Evolutionary conservation across 2,329 filamentous ascomycete species (phyloP).

Genomic region (Microsporum audouinii): DNA sequence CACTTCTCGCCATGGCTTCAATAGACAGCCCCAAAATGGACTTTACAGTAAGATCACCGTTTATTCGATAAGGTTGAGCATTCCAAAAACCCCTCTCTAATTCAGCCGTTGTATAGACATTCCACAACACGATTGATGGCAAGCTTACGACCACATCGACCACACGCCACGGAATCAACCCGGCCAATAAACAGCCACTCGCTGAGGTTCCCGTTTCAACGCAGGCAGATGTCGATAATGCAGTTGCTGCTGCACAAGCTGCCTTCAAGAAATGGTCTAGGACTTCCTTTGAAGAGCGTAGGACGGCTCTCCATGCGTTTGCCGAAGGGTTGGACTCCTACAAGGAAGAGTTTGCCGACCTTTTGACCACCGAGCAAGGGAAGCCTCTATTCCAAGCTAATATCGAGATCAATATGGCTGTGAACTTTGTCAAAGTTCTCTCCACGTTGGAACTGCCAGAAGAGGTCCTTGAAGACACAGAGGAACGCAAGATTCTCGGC

Average conservation of each 20-base stretch:
- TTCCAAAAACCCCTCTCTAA: not conserved
- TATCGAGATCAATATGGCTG: not conserved
- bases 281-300: constrained; percentile 35
- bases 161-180: constrained; percentile 33
- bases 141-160: constrained; percentile 26
- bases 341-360: constrained; percentile 33
- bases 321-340: constrained; percentile 33
- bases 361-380: constrained; percentile 41
- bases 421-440: constrained; percentile 2
- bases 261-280: constrained; percentile 40
- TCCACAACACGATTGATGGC: constrained; percentile 38
- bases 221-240: constrained; percentile 35
- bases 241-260: constrained; percentile 35
- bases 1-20: not conserved
- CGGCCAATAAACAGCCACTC: constrained; percentile 35
- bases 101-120: constrained; percentile 14
- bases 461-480: constrained; percentile 36
- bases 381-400: constrained; percentile 31
- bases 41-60: not conserved
- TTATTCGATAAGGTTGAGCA: not conserved
- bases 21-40: not conserved
- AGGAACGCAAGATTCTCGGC: constrained; percentile 13
- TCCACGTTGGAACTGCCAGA: constrained; percentile 28
- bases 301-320: constrained; percentile 31
- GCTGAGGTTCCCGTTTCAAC: constrained; percentile 38